Evolutionary conservation across 2,329 filamentous ascomycete genomes (phyloP).

Genomic region (Aphanocladium album): DNA sequence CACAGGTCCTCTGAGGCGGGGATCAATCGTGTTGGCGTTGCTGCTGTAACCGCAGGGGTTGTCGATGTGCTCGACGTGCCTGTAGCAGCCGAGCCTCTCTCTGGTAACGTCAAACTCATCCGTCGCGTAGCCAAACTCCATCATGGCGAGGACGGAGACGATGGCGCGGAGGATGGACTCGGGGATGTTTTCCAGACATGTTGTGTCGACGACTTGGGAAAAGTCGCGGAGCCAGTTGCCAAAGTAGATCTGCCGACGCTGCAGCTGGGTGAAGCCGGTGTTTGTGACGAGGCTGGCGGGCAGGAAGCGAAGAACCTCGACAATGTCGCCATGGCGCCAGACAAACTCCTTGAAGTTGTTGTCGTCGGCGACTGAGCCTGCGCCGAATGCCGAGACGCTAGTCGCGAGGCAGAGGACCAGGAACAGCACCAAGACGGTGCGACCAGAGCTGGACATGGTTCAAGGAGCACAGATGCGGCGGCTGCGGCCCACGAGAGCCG

Average conservation of each 20-base stretch:
- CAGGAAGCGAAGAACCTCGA: conserved; percentile 32
- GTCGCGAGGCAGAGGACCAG: conserved; percentile 24
- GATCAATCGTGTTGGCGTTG: conserved; percentile 70
- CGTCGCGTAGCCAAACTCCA: conserved; percentile 59
- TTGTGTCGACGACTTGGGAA: conserved; percentile 69
- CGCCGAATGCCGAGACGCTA: conserved; percentile 32
- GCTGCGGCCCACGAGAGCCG: background rate
- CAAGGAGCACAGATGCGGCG: background rate
- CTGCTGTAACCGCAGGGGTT: conserved; percentile 74
- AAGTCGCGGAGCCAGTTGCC: conserved; percentile 59
- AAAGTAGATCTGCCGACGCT: conserved; percentile 34
- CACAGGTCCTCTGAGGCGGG: conserved; percentile 71
- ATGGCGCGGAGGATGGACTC: conserved; percentile 25
- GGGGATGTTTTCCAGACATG: conserved; percentile 26
- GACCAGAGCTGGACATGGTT: conserved; percentile 1
- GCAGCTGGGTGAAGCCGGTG: conserved; percentile 33
- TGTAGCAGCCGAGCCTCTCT: conserved; percentile 69
- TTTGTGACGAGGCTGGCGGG: conserved; percentile 33
- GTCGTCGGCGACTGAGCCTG: conserved; percentile 31
- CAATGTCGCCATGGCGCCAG: conserved; percentile 37
- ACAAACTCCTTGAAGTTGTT: conserved; percentile 37
- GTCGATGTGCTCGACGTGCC: conserved; percentile 65
- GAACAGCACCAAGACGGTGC: conserved; percentile 14
- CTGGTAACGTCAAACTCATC: conserved; percentile 76
- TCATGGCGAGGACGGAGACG: conserved; percentile 25